These are phyloP conservation scores for Chlorophyllum brunneum DNA, from an alignment of 768 basidiomycete species.

Conservation along the genomic window DNA sequence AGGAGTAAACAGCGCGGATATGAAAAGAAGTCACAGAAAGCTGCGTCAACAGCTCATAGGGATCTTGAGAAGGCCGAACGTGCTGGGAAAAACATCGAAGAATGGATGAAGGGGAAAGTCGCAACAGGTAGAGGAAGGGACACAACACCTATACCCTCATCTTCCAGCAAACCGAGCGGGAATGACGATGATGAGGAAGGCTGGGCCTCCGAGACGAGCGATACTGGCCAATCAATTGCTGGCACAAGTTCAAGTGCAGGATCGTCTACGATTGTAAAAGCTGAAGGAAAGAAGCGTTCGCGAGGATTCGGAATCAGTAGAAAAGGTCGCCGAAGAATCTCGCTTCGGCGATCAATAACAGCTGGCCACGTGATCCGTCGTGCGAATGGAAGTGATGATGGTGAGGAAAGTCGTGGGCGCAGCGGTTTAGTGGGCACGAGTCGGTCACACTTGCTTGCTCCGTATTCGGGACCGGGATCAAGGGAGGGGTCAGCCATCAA, in stretches of 20 bases:
- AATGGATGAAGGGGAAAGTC: constrained; percentile 13
- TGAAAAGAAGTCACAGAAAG: constrained; percentile 18
- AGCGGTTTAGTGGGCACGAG: constrained; percentile 9
- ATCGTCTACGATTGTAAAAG: constrained; percentile 7
- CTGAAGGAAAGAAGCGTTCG: constrained; percentile 8
- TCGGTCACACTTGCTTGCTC: not conserved
- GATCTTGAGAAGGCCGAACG: constrained; percentile 23
- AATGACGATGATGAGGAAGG: constrained; percentile 53
- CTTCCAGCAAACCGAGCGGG: constrained; percentile 12
- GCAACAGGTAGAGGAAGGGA: not conserved
- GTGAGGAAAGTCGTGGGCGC: constrained; percentile 2
- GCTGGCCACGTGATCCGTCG: not conserved
- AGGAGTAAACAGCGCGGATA: constrained; percentile 19
- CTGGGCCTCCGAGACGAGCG: constrained; percentile 59
- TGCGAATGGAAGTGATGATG: not conserved
- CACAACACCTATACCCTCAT: constrained; percentile 3
- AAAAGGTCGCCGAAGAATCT: constrained; percentile 2
- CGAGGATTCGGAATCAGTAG: constrained; percentile 6
- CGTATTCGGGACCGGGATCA: constrained; percentile 3
- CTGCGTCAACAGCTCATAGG: constrained; percentile 19
- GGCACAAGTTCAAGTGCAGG: not conserved
- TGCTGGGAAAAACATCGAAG: constrained; percentile 15
- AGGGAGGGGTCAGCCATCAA: constrained; percentile 23
- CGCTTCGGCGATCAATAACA: constrained; percentile 1
- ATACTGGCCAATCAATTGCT: constrained; percentile 16